Base-by-base conservation (phyloP, 257 asterid species). In the Scutellaria baicalensis region DNA sequence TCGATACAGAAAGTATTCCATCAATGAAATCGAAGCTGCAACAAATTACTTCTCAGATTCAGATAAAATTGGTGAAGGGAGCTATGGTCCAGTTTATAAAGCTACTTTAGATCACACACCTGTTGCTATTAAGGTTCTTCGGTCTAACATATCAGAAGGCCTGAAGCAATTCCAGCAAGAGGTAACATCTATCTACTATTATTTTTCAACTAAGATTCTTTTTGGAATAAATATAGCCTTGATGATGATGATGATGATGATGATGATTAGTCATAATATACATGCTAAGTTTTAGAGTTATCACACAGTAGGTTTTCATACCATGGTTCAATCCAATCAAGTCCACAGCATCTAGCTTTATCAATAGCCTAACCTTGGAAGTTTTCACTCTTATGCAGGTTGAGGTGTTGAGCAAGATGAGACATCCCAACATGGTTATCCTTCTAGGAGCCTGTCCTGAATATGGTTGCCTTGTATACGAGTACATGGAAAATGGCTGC, bases 21-120 rank as follows among this genome's bases (percentile, higher is more conserved):
- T 77, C 6, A 79, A 80, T 9, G 97, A 91, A 51, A 83, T 91
- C 35, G 90, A 89, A 77, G 67, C 17, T 12, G 94, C 98, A 59
- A 93, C 98, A 0, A 68, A 82, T 52, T 33, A 83, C 72, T 93
- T 90, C 80, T 59, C 80, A 44, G 16, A 1, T 11, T 69, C 86
- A 5, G 77, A 81, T 3, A 86, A 82, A 79, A 84, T 90, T 20
- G 98, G 98, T 7, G 96, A 91, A 83, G 98, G 98, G 13, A 91
- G 96, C 11, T 93, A 93, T 56, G 97, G 98, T 39, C 89, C 92
- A 1, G 96, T 90, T 43, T 90, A 74, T 63, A 84, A 72, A 79
- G 97, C 82, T 31, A 64, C 12, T 20, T 79, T 90, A 39, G 97
- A 89, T 77, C 94, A 90, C 82, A 93, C 95, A 0, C 52, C 84